A percentile compares a stretch with the other conserved stretches of the same genome.
phyloP scores from a whole-genome alignment of 192 early-diverging fungal genomes.

The Lunasporangiospora selenospora region DNA sequence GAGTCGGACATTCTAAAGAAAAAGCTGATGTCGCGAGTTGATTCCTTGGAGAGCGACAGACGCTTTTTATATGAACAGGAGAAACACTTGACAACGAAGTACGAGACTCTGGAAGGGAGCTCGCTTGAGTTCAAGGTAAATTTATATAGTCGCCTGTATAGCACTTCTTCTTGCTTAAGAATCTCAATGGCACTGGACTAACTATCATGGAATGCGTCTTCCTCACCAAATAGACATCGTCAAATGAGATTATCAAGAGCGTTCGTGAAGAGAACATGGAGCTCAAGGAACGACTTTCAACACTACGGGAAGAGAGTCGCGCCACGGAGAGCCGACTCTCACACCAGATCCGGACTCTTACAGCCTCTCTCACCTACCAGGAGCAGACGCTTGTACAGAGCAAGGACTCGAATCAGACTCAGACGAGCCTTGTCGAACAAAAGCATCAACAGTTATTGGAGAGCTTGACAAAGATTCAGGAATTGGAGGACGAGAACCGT shows the following conservation, averaged over 20 bases:
- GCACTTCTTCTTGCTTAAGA: too few relatives aligned
- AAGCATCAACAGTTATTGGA: conserved; percentile 29
- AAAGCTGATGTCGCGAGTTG: conserved; percentile 52
- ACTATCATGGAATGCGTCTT: too few relatives aligned
- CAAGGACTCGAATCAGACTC: conserved; percentile 27
- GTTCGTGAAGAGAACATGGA: conserved; percentile 33
- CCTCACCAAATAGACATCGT: conserved; percentile 11
- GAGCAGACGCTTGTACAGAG: conserved; percentile 17
- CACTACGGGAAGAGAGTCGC: conserved; percentile 26
- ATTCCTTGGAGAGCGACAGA: conserved; percentile 66
- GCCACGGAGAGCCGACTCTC: conserved; percentile 26
- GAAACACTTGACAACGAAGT: conserved; percentile 36
- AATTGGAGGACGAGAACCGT: conserved; percentile 35
- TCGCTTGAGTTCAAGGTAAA: conserved; percentile 6
- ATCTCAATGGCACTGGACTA: neutral
- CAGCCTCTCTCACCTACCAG: conserved; percentile 25
- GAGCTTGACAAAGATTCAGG: conserved; percentile 13
- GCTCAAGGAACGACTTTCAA: conserved; percentile 25
- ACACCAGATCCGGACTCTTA: conserved; percentile 18
- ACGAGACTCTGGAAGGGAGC: conserved; percentile 22
- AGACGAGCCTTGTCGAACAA: conserved; percentile 21
- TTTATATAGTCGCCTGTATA: conserved; percentile 5
- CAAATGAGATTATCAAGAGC: conserved; percentile 23
- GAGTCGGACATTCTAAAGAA: conserved; percentile 24
- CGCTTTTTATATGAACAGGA: conserved; percentile 64